Evolutionary conservation across 768 basidiomycete genomes (phyloP), one percentile per base, ranked within the genome.

Genomic region (Candolleomyces efflorescens): DNA sequence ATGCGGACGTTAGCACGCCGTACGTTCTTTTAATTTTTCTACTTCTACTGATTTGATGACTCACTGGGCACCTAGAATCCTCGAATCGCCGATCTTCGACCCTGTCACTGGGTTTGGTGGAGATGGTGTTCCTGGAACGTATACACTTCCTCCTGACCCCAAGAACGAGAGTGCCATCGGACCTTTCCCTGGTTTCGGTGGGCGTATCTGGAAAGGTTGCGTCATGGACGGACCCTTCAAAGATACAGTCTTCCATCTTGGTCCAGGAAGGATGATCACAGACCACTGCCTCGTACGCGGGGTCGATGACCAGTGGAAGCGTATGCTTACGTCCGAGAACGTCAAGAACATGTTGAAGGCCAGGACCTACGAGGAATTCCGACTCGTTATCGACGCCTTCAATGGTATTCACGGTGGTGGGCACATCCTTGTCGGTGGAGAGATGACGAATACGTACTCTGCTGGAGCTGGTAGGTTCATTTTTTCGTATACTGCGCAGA

Each of bases 401-500:
- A 36, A 49, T 15, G 22, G 36, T 15, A 38, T 58, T 11, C 56
- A 58, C 39, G 51, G 43, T 11, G 26, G 39, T 11, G 50, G 50
- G 13, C 56, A 58, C 22, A 17, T 26, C 5, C 5, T 58, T 2
- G 43, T 58, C 11, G 56, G 56, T 9, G 56, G 56, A 3, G 56
- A 58, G 43, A 58, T 58, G 56, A 45, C 26, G n/a, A 58, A 58
- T 27, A 38, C 36, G 6, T 58, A 53, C 32, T 58, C 56, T 53
- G 41, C 50, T 18, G 39, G 39, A 4, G 56, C 39, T 2, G 56
- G 56, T 53, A 23, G 41, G 50, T 53, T 13, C 9, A 32, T 1
- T 32, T 32, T 11, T 13, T 43, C n/a, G n/a, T 43, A 7, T 20
- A 17, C 41, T 43, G 9, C 41, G 13, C 41, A 1, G 6, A 13